A percentile compares a stretch with the other conserved stretches of the same genome.
Evolutionary conservation across 2,329 filamentous ascomycete species (phyloP).

Genomic region (Beauveria caledonica): DNA sequence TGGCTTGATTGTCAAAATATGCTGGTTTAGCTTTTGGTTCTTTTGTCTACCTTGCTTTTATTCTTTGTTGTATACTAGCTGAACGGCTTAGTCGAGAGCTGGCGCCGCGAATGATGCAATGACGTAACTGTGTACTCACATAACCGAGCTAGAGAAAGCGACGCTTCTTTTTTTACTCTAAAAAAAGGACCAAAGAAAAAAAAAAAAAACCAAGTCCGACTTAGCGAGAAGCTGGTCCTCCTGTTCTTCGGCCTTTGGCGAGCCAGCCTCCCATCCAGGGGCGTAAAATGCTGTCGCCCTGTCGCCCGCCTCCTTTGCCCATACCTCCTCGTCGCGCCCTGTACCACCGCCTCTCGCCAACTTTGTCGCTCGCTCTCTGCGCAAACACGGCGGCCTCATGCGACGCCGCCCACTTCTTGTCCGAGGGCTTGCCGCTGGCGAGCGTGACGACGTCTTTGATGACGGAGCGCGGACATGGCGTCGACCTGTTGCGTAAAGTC

Average conservation of each 20-base stretch:
- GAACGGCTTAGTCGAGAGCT: too few species aligned
- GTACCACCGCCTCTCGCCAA: slow-evolving; percentile 1
- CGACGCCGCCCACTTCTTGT: background rate
- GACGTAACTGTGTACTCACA: too few species aligned
- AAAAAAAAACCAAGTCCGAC: too few species aligned
- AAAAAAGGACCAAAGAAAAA: too few species aligned
- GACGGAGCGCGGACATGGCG: slow-evolving; percentile 4
- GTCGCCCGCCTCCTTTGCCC: background rate
- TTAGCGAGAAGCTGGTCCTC: too few species aligned
- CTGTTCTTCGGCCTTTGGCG: background rate
- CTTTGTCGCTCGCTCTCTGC: background rate
- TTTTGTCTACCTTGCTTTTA: too few species aligned
- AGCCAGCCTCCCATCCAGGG: background rate
- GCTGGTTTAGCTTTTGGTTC: too few species aligned
- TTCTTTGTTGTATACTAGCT: too few species aligned
- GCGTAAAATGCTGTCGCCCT: slow-evolving; percentile 4
- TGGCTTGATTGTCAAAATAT: too few species aligned
- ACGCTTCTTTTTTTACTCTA: too few species aligned
- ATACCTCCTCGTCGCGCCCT: background rate
- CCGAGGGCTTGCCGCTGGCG: background rate
- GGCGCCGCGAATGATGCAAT: too few species aligned
- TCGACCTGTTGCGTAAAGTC: slow-evolving; percentile 2
- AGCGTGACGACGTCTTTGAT: background rate
- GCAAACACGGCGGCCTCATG: slow-evolving; percentile 1
- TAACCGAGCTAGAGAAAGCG: too few species aligned